Base-by-base conservation (phyloP, 768 basidiomycete genomes). In the Lactarius psammicola region DNA sequence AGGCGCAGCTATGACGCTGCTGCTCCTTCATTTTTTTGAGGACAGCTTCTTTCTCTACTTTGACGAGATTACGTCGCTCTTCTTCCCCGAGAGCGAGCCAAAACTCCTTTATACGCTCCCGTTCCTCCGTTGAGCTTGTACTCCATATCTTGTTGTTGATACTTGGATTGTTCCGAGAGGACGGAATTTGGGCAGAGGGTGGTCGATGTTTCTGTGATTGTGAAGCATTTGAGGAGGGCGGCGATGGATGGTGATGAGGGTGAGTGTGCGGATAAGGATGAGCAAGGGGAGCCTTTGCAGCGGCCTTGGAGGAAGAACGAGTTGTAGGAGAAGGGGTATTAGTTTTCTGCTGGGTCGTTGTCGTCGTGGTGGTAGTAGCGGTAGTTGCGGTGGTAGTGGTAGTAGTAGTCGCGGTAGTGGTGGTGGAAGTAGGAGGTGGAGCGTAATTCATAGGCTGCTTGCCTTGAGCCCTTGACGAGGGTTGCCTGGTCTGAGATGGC, bases 11-110 rank as follows among this genome's bases (percentile, higher is more conserved):
- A 75, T 98, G 94, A 74, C 92, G 90, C 84, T 98, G 95, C 81
- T 98, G 93, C 78, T 99, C 97, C 82, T 98, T 98, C 95, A 99
- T 99, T 86, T 98, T 98, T 78, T 86, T 86, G 65, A 98, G 80
- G 34, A 98, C 96, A 30, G 94, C 94, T 76, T 98, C 95, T 80
- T 98, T 98, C 83, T 99, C 97, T 73, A 98, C 87, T 82, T 92
- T 92, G 79, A 99, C 94, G 66, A 99, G 85, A 78, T 87, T 90
- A 68, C 92, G 80, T 34, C 97, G 85, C 76, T 98, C 95, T 64
- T 89, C 86, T 79, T 98, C 94, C 33, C 86, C 86, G n/a, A 99
- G 83, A 31, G 85, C 89, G 34, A 98, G 85, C 97, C 96, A 99
- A 77, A 98, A 99, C 72, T 94, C 91, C 77, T 96, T 95, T 80